Percentiles rank a stretch among this genome's conserved stretches.
Evolutionary conservation across 371 early-diverging fungal species (phyloP).

Genomic region (Mortierella sp.): DNA sequence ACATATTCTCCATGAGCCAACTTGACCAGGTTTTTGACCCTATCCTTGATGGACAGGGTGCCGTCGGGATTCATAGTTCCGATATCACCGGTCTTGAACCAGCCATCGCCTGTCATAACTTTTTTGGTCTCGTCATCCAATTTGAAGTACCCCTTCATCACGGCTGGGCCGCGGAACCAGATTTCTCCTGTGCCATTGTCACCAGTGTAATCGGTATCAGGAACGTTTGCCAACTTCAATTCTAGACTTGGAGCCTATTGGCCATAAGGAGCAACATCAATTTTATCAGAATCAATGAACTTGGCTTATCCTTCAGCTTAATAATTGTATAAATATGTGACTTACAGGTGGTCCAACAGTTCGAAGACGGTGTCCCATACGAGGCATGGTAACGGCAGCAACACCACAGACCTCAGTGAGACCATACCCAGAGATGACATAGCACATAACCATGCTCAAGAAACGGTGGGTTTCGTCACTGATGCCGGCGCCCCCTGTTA

Average conservation of each 20-base stretch:
- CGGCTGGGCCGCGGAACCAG: conserved; percentile 90
- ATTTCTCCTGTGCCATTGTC: conserved; percentile 80
- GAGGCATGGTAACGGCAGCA: conserved; percentile 66
- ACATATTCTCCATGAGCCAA: conserved; percentile 93
- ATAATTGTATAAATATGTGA: background rate
- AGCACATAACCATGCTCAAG: conserved; percentile 65
- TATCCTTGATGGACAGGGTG: conserved; percentile 75
- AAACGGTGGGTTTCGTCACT: conserved; percentile 88
- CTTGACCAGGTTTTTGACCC: conserved; percentile 94
- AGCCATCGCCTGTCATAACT: conserved; percentile 87
- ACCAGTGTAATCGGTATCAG: conserved; percentile 83
- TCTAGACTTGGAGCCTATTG: conserved; percentile 67
- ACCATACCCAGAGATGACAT: conserved; percentile 72
- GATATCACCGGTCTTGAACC: conserved; percentile 98
- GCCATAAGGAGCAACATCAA: conserved; percentile 51
- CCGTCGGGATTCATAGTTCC: conserved; percentile 85
- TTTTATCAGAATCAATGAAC: background rate
- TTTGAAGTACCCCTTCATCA: conserved; percentile 92
- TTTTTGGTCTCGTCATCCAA: conserved; percentile 85
- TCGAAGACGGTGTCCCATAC: conserved; percentile 65
- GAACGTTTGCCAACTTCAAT: conserved; percentile 86
- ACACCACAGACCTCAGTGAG: conserved; percentile 69
- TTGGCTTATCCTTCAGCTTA: background rate
- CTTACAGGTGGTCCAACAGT: conserved; percentile 53
- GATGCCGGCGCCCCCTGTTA: conserved; percentile 96